These are phyloP conservation scores for Echites panduratus DNA, from an alignment of 257 asterid genomes.

Conservation along the genomic window DNA sequence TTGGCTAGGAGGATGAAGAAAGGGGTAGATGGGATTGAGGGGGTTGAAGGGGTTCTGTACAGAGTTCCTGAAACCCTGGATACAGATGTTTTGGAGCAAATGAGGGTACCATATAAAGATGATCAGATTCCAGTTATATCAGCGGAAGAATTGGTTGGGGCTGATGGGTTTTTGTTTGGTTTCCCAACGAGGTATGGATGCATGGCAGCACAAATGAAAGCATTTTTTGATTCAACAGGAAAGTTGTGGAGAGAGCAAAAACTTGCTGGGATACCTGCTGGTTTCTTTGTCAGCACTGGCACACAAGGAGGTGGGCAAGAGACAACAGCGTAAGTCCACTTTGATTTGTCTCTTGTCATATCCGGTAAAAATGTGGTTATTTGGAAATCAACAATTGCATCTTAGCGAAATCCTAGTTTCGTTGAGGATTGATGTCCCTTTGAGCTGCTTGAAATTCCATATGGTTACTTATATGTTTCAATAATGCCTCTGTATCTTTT, in stretches of 20 bases:
- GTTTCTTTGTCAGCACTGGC: slow-evolving; percentile 52
- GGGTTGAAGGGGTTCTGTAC: slow-evolving; percentile 43
- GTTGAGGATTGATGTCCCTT: background rate
- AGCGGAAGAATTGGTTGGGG: slow-evolving; percentile 37
- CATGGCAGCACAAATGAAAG: slow-evolving; percentile 60
- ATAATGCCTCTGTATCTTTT: background rate
- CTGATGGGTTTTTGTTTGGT: slow-evolving; percentile 52
- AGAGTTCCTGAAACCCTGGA: slow-evolving; percentile 48
- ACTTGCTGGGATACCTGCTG: slow-evolving; percentile 55
- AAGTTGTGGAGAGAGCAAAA: slow-evolving; percentile 46
- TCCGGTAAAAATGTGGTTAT: background rate
- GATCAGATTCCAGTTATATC: slow-evolving; percentile 35
- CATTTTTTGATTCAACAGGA: slow-evolving; percentile 48
- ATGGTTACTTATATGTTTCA: background rate
- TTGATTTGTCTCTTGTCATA: background rate
- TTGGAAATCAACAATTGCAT: background rate
- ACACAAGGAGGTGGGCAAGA: slow-evolving; percentile 69
- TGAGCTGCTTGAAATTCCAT: background rate
- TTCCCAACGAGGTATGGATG: slow-evolving; percentile 50
- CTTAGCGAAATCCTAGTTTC: background rate
- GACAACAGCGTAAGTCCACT: slow-evolving; percentile 47
- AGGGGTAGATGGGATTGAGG: slow-evolving; percentile 48
- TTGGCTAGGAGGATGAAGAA: slow-evolving; percentile 46
- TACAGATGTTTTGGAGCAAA: slow-evolving; percentile 32
- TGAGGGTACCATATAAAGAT: slow-evolving; percentile 38